Evolutionary conservation across 306 rosid species (phyloP), one percentile per base, ranked within the genome.

Genomic region (Vicia sativa): DNA sequence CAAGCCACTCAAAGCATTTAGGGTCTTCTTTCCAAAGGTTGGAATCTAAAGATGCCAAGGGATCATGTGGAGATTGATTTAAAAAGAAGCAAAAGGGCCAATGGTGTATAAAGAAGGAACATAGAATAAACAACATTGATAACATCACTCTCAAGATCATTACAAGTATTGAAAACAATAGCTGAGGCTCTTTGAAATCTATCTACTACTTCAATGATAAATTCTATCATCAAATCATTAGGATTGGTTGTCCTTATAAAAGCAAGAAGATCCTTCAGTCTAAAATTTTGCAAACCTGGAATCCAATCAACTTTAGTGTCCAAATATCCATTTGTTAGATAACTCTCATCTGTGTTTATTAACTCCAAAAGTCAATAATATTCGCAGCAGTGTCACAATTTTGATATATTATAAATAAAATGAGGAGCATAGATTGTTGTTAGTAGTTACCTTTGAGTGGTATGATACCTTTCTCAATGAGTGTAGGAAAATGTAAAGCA

Each of bases 71-170:
- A 52, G 1, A 9, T 52, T 52, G 58, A 52, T 11, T 11, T 52
- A 52, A 52, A 21, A 52, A 52, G 58, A 52, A 52, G 28, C 12
- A 52, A 21, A 52, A 21, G 58, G 58, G n/a, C 31, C 58, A 52
- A 52, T 52, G 3, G 58, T 52, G 31, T 52, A 52, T 52, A 52
- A 1, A 52, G 31, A 52, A 52, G 58, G 58, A 52, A 52, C 58
- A 52, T 52, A 19, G 58, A 50, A 52, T 10, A 4, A 6, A 50
- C 28, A 52, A 4, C 58, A 21, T 52, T 21, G 31, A 52, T 52
- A 52, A 10, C 58, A 52, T 52, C 31, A 52, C 29, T 21, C 31
- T 52, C 58, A 52, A 52, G 25, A 23, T 52, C 31, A 52, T 52
- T 52, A 9, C 14, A 52, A 21, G 58, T 52, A 19, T 52, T 52